phyloP scores from a whole-genome alignment of 495 filamentous ascomycete species.

The Talaromyces nanjingensis region DNA sequence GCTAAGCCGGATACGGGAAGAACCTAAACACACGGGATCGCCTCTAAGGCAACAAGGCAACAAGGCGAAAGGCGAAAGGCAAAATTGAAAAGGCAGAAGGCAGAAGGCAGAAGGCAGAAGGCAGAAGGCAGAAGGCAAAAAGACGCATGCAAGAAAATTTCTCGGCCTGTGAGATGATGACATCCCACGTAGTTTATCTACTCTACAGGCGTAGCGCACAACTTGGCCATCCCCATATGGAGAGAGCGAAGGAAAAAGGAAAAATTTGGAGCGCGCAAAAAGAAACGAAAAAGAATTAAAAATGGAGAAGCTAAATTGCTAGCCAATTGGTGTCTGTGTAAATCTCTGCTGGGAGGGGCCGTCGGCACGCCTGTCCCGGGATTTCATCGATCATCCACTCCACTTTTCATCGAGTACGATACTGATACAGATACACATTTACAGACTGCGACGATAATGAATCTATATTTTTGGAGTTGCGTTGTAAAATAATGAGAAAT shows the following conservation, averaged over 20 bases:
- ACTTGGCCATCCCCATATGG: not conserved
- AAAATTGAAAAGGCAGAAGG: not conserved
- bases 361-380: slow-evolving; percentile 8
- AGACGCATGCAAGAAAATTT: not conserved
- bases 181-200: not conserved
- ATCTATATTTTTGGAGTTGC: not conserved
- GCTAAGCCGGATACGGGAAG: not conserved
- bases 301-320: not conserved
- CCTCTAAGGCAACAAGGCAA: not conserved
- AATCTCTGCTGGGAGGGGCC: not conserved
- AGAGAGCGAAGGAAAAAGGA: not conserved
- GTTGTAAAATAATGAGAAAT: not conserved
- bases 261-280: not conserved
- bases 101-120: not conserved
- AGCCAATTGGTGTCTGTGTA: not conserved
- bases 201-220: not conserved
- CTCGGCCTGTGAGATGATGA: not conserved
- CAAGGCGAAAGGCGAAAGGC: not conserved
- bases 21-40: not conserved
- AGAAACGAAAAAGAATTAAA: not conserved
- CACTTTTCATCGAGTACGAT: not conserved
- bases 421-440: not conserved
- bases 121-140: not conserved
- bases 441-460: not conserved
- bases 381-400: slow-evolving; percentile 4